A percentile compares a stretch with the other conserved stretches of the same genome.
These are phyloP conservation scores for Globisporangium echinulatum DNA, from an alignment of 352 stramenopile species.

Conservation along the genomic window DNA sequence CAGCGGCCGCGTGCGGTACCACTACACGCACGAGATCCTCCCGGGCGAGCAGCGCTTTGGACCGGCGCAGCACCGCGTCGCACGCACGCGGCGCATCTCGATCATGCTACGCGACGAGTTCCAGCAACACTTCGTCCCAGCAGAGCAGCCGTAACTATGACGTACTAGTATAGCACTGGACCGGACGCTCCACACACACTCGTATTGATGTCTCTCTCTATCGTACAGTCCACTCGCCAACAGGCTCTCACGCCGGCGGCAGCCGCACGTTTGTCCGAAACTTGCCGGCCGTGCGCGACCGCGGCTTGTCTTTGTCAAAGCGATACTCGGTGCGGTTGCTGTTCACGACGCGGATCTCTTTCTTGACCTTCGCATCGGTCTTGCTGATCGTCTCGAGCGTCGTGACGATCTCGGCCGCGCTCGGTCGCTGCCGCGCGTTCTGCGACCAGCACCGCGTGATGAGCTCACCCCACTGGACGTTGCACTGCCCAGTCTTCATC, in stretches of 20 bases:
- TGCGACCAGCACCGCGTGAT: slow-evolving; percentile 83
- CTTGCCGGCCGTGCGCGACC: slow-evolving; percentile 35
- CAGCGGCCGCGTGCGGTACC: slow-evolving; percentile 69
- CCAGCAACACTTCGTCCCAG: too few species aligned
- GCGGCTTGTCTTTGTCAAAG: slow-evolving; percentile 50
- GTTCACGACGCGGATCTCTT: slow-evolving; percentile 60
- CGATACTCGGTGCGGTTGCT: slow-evolving; percentile 77
- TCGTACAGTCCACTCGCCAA: slow-evolving; percentile 9
- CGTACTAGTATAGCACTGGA: too few species aligned
- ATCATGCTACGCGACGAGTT: too few species aligned
- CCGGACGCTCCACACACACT: too few species aligned
- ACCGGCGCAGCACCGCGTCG: too few species aligned
- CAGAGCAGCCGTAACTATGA: too few species aligned
- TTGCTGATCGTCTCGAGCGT: slow-evolving; percentile 77
- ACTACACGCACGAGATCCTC: slow-evolving; percentile 85
- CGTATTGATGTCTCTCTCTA: slow-evolving; percentile 3
- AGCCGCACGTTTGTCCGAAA: slow-evolving; percentile 71
- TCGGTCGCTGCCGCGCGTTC: slow-evolving; percentile 62
- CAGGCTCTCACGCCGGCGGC: slow-evolving; percentile 14
- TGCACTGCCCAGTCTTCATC: slow-evolving; percentile 71
- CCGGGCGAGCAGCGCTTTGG: slow-evolving; percentile 30
- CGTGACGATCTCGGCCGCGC: slow-evolving; percentile 74
- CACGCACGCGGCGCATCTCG: too few species aligned
- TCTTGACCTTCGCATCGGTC: slow-evolving; percentile 59
- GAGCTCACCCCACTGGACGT: slow-evolving; percentile 80